Evolutionary conservation across 768 basidiomycete genomes (phyloP).

Genomic region (Tulasnella sp.): DNA sequence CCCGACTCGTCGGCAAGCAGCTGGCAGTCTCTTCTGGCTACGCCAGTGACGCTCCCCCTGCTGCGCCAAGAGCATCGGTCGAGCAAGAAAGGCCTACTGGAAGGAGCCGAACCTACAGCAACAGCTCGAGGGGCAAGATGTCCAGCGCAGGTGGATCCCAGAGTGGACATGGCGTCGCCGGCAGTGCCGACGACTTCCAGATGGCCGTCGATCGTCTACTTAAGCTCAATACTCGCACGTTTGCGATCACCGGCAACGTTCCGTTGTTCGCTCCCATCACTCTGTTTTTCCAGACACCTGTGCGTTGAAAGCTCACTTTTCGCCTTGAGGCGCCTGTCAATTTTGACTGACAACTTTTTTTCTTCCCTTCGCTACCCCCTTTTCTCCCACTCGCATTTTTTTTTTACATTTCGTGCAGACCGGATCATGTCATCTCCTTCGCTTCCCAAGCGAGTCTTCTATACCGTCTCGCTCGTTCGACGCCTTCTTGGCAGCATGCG

Average conservation of each 20-base stretch:
- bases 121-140: background rate
- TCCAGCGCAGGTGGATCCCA: background rate
- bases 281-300: constrained; percentile 12
- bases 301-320: background rate
- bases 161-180: background rate
- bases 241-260: constrained; percentile 9
- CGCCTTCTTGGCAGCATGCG: constrained; percentile 11
- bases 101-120: constrained; percentile 3
- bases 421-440: constrained; percentile 9
- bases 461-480: constrained; percentile 11
- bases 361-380: background rate
- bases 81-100: background rate
- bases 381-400: background rate
- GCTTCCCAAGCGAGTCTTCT: constrained; percentile 6
- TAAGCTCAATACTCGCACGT: background rate
- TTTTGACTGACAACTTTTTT: background rate
- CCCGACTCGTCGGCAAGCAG: background rate
- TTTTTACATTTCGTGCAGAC: background rate
- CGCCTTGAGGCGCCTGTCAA: background rate
- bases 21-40: background rate
- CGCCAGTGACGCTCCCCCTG: background rate
- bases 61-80: background rate
- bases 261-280: constrained; percentile 7
- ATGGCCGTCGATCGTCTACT: constrained; percentile 7
- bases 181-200: constrained; percentile 10